Evolutionary conservation across 176 grass and related monocot genomes (phyloP).

Genomic region (Typha latifolia): DNA sequence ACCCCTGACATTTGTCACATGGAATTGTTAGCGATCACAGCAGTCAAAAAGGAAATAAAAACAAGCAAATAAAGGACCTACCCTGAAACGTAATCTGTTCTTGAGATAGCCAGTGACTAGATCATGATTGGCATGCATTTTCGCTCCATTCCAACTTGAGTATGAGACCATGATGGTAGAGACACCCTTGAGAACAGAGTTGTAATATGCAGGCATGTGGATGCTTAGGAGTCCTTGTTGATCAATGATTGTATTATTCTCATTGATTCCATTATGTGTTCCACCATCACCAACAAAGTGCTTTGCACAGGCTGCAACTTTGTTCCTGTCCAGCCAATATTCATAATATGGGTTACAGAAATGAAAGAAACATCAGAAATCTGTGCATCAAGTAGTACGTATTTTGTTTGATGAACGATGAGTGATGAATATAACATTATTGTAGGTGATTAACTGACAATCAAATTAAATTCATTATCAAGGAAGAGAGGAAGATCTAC

Average conservation of each 20-base stretch:
- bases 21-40: conserved; percentile 16
- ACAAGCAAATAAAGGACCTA: conserved; percentile 21
- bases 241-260: conserved; percentile 83
- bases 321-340: conserved; percentile 45
- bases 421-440: not conserved
- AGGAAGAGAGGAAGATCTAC: not conserved
- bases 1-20: conserved; percentile 50
- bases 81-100: conserved; percentile 72
- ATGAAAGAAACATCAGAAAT: not conserved
- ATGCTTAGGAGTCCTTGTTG: conserved; percentile 61
- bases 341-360: not conserved
- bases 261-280: conserved; percentile 86
- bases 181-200: conserved; percentile 78
- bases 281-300: conserved; percentile 96
- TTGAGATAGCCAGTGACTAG: conserved; percentile 78
- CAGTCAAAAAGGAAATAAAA: not conserved
- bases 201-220: conserved; percentile 94
- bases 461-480: not conserved
- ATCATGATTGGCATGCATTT: conserved; percentile 89
- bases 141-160: conserved; percentile 86
- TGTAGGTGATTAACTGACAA: not conserved
- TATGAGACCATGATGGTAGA: conserved; percentile 97
- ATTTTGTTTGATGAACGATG: not conserved
- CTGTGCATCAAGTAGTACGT: not conserved
- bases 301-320: conserved; percentile 93